phyloP scores from a whole-genome alignment of 805 yeast species.

The Metschnikowia koreensis region DNA sequence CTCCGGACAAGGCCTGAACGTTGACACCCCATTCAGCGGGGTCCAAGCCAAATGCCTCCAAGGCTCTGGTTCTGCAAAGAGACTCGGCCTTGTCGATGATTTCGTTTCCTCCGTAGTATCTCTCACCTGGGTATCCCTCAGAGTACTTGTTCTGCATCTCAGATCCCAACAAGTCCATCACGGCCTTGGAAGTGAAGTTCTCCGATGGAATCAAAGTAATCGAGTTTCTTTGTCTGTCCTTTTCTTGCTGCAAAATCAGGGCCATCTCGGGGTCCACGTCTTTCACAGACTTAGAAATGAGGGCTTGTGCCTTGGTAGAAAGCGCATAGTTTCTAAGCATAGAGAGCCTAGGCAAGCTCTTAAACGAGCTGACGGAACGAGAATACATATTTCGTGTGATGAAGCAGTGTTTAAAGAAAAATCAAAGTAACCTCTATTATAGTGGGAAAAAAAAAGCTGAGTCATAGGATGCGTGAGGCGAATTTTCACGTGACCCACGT shows the following conservation, averaged over 20 bases:
- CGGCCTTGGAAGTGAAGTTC: slow-evolving; percentile 93
- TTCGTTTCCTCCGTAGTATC: slow-evolving; percentile 98
- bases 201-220: slow-evolving; percentile 93
- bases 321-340: slow-evolving; percentile 55
- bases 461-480: slow-evolving; percentile 2
- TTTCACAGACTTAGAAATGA: slow-evolving; percentile 59
- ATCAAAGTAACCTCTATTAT: neutral
- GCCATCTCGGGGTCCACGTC: slow-evolving; percentile 87
- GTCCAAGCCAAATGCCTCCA: slow-evolving; percentile 73
- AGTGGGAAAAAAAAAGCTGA: slow-evolving; percentile 5
- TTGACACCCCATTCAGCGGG: slow-evolving; percentile 94
- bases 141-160: slow-evolving; percentile 98
- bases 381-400: slow-evolving; percentile 25
- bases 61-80: slow-evolving; percentile 88
- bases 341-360: slow-evolving; percentile 16
- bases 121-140: slow-evolving; percentile 97
- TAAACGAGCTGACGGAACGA: slow-evolving; percentile 27
- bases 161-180: slow-evolving; percentile 90
- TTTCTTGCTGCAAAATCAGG: slow-evolving; percentile 72
- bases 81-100: slow-evolving; percentile 88
- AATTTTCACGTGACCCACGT: neutral
- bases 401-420: neutral
- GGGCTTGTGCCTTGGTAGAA: slow-evolving; percentile 60
- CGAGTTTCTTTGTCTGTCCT: slow-evolving; percentile 84
- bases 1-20: slow-evolving; percentile 92